Conservation (phyloP, 177 flowering plant genomes). For the Vitis hybrid region DNA sequence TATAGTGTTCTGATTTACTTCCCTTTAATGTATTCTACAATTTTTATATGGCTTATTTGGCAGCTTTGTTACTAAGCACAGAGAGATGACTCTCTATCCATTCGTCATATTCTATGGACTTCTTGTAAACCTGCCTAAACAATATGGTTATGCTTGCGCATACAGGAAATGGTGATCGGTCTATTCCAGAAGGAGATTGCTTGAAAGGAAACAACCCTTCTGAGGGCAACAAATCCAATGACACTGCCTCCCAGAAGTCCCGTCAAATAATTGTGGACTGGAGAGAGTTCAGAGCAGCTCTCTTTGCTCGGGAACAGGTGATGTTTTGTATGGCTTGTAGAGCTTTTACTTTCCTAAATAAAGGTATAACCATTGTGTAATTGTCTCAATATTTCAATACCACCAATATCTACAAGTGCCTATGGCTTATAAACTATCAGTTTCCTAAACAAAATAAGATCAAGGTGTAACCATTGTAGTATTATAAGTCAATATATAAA, state of each 20-base stretch:
- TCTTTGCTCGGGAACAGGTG: conserved; percentile 69
- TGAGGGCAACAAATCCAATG: conserved; percentile 44
- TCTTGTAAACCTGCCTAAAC: too few species aligned
- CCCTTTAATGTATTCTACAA: too few species aligned
- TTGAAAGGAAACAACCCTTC: conserved; percentile 39
- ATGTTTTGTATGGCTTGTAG: not conserved
- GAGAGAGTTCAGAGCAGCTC: conserved; percentile 86
- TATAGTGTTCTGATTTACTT: too few species aligned
- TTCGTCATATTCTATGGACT: too few species aligned
- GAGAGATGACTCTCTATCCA: too few species aligned
- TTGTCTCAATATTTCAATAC: not conserved
- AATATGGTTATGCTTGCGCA: not conserved
- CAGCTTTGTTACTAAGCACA: too few species aligned
- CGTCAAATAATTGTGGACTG: conserved; percentile 53
- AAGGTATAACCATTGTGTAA: not conserved
- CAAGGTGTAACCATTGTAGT: too few species aligned
- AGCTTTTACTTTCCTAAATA: not conserved
- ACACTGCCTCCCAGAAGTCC: conserved; percentile 38
- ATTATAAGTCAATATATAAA: too few species aligned
- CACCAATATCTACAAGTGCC: too few species aligned
- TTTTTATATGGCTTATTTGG: too few species aligned
- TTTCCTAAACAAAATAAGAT: too few species aligned
- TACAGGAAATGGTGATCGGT: conserved; percentile 53
- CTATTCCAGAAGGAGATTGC: conserved; percentile 59
- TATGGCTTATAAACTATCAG: too few species aligned